Conservation (phyloP, 1,284 basidiomycete genomes). For the Cutaneotrichosporon sp. region DNA sequence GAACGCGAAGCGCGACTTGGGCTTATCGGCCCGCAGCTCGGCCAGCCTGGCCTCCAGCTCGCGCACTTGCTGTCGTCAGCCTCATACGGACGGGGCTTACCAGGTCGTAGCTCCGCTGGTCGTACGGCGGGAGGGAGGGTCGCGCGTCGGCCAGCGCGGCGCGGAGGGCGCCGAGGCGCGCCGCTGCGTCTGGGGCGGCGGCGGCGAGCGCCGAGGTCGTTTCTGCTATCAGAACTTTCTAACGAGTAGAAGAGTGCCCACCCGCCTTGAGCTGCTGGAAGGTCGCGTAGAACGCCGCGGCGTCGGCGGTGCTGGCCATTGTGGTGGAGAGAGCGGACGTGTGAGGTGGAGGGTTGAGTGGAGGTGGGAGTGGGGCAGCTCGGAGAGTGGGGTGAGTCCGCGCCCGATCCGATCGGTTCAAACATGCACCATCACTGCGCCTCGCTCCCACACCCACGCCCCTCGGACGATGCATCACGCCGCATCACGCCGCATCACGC, state of each 20-base stretch:
- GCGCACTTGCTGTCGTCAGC: conserved; percentile 61
- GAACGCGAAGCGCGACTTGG: conserved; percentile 70
- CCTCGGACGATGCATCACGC: no score
- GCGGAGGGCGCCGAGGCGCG: conserved; percentile 19
- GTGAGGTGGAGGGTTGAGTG: neutral
- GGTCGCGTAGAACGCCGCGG: conserved; percentile 30
- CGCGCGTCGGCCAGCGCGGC: conserved; percentile 62
- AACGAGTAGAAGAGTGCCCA: neutral
- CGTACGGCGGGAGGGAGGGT: conserved; percentile 67
- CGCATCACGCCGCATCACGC: no score
- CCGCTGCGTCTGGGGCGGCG: neutral
- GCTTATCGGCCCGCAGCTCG: conserved; percentile 56
- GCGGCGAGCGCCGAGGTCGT: conserved; percentile 1
- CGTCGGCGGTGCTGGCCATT: conserved; percentile 23
- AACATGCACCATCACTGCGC: no score
- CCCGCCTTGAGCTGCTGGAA: conserved; percentile 26
- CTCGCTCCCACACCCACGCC: no score
- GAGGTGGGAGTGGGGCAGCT: neutral
- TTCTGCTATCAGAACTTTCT: conserved; percentile 10
- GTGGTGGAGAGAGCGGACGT: neutral
- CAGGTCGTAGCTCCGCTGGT: conserved; percentile 68
- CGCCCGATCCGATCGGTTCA: no score
- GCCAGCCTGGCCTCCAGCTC: conserved; percentile 61
- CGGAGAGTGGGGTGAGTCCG: no score
- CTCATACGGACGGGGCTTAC: conserved; percentile 55